Base-by-base conservation (phyloP, 2,329 filamentous ascomycete genomes). In the Fusarium goolgardi region DNA sequence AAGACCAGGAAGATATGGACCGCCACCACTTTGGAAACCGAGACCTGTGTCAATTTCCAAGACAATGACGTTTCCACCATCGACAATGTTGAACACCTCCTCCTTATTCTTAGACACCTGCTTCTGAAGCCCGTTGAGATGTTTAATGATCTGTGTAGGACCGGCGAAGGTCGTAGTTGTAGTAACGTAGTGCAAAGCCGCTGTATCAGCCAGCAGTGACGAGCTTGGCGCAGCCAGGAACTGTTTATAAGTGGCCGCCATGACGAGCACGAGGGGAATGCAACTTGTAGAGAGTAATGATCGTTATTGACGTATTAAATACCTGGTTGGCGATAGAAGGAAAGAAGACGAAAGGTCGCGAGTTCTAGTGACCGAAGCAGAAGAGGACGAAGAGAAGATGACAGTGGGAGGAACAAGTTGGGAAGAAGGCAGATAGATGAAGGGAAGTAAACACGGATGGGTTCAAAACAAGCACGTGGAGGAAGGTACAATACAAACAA, bases 111-210 rank as follows among this genome's bases (percentile, higher is more conserved):
- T 96, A 80, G 90, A 91, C 76, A 97, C 83, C 76, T 92, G 86
- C 77, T 89, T 90, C 73, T 86, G 85, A 77, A 94, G 86, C 37
- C 85, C 85, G 73, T 83, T 84, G 66, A 97, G 81, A 80, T 98
- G 94, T 82, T 93, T 94, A 80, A 95, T 83, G 78, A 99, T 93
- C 46, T 92, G 88, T 52, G 89, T 85, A 46, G 91, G 80, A 71
- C 92, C 89, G 65, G 85, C 84, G 76, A 96, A 84, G 68, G 88
- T 88, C 34, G 90, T 93, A 15, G 94, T 90, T 10, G 95, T 97
- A 57, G 94, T 93, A 78, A 98, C 90, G 83, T 98, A 99, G 83
- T 95, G 89, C 71, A 94, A 82, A 44, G 90, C 87, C 60, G 90
- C 90, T 78, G 90, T 85, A 55, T 85, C 81, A 35, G 89, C 84